Conservation (phyloP, 495 filamentous ascomycete species). For the Aspergillus campestris region DNA sequence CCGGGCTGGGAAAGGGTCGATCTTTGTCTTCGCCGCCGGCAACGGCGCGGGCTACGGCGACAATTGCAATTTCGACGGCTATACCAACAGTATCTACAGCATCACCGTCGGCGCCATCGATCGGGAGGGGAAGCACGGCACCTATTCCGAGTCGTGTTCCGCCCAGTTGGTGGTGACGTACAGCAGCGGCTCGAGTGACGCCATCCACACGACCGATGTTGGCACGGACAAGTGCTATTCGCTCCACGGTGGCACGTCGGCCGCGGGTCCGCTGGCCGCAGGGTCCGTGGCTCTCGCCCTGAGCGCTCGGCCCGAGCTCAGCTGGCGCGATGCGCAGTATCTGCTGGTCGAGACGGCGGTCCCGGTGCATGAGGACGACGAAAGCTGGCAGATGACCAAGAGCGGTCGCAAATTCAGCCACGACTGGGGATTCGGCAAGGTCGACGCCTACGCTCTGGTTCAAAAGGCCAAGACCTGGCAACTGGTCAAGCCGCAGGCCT, state of each 20-base stretch:
- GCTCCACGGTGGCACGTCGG: constrained; percentile 89
- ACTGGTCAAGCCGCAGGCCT: constrained; percentile 91
- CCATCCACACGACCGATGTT: constrained; percentile 95
- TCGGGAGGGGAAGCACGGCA: constrained; percentile 72
- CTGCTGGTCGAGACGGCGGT: constrained; percentile 78
- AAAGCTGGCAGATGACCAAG: constrained; percentile 70
- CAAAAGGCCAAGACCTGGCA: constrained; percentile 80
- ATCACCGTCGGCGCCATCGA: constrained; percentile 95
- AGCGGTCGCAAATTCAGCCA: constrained; percentile 86
- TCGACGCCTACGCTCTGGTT: constrained; percentile 80
- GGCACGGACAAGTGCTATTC: constrained; percentile 69
- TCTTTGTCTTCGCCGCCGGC: constrained; percentile 95
- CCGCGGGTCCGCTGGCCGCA: constrained; percentile 84
- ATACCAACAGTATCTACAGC: constrained; percentile 98
- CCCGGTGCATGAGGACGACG: constrained; percentile 64
- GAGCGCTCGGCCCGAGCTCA: constrained; percentile 74
- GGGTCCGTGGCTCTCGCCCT: constrained; percentile 92
- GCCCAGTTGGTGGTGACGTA: constrained; percentile 94
- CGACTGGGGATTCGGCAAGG: constrained; percentile 88
- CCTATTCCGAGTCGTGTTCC: constrained; percentile 93
- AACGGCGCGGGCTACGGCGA: constrained; percentile 84
- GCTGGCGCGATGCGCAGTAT: constrained; percentile 93
- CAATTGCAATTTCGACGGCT: constrained; percentile 99
- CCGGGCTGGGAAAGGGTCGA: constrained; percentile 71
- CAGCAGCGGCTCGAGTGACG: constrained; percentile 79